These are phyloP conservation scores for Mesembryanthemum crystallinum DNA, from an alignment of 148 eudicot genomes.

Conservation along the genomic window DNA sequence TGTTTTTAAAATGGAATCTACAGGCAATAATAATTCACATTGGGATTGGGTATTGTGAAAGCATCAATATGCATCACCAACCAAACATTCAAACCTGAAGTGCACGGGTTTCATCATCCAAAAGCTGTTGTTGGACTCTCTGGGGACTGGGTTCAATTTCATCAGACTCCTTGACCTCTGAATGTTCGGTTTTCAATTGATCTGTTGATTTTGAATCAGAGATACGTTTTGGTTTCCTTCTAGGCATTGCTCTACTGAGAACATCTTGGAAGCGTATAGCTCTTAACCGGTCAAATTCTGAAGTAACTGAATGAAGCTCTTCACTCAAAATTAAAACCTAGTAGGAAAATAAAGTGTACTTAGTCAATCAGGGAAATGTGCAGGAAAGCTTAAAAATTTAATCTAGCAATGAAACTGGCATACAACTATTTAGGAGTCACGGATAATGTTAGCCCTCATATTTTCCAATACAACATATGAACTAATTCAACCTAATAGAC, in stretches of 20 bases:
- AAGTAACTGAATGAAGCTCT: slow-evolving; percentile 85
- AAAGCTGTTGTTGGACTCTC: slow-evolving; percentile 72
- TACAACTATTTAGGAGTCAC: not conserved
- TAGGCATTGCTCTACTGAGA: slow-evolving; percentile 65
- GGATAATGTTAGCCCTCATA: not conserved
- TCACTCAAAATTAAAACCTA: slow-evolving; percentile 93
- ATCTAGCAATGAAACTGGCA: not conserved
- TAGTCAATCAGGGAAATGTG: not conserved
- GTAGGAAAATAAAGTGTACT: not conserved
- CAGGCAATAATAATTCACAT: not conserved
- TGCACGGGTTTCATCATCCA: slow-evolving; percentile 90
- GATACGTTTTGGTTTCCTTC: slow-evolving; percentile 57
- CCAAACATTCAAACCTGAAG: slow-evolving; percentile 60
- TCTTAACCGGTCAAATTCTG: slow-evolving; percentile 88
- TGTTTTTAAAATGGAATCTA: not conserved
- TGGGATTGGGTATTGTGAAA: not conserved
- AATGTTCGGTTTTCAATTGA: slow-evolving; percentile 30
- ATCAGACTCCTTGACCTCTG: slow-evolving; percentile 43
- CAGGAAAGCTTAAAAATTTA: not conserved
- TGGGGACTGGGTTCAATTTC: slow-evolving; percentile 57
- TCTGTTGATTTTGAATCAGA: slow-evolving; percentile 32
- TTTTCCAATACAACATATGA: not conserved
- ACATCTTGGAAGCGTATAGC: slow-evolving; percentile 87
- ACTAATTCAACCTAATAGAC: not conserved
- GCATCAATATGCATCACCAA: not conserved